Percentiles rank a stretch among this genome's conserved stretches.
Evolutionary conservation across 768 basidiomycete genomes (phyloP).

Genomic region (Arthromyces matolae): DNA sequence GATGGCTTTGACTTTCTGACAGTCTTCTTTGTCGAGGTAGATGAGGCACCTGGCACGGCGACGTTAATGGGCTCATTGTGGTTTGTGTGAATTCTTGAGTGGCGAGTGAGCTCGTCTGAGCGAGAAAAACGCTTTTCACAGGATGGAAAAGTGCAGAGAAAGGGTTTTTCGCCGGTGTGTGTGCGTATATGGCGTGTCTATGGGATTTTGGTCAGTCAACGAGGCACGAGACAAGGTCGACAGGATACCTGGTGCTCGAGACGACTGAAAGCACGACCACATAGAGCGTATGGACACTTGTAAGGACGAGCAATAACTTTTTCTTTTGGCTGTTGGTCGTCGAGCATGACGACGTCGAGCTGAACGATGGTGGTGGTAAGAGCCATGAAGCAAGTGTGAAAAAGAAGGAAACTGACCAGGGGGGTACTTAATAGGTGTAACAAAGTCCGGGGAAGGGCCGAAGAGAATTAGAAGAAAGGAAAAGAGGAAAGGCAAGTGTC

Average conservation of each 20-base stretch:
- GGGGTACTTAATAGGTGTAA: slow-evolving; percentile 4
- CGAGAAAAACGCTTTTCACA: slow-evolving; percentile 98
- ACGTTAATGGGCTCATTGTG: slow-evolving; percentile 51
- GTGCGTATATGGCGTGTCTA: slow-evolving; percentile 98
- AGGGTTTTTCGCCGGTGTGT: slow-evolving; percentile 98
- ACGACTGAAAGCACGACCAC: slow-evolving; percentile 92
- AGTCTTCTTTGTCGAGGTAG: slow-evolving; percentile 12
- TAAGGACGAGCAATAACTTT: slow-evolving; percentile 65
- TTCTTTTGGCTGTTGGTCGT: slow-evolving; percentile 21
- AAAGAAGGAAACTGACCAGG: neutral
- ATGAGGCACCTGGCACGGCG: slow-evolving; percentile 20
- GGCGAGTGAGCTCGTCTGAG: slow-evolving; percentile 97
- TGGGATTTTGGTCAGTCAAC: slow-evolving; percentile 9
- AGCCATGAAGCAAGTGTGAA: slow-evolving; percentile 11
- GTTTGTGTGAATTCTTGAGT: slow-evolving; percentile 78
- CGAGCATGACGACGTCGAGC: slow-evolving; percentile 17
- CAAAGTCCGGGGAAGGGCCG: slow-evolving; percentile 16
- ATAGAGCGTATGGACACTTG: slow-evolving; percentile 91
- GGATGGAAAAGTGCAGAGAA: slow-evolving; percentile 84
- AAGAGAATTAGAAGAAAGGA: too few relatives aligned
- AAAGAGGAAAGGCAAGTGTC: neutral
- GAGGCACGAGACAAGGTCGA: neutral
- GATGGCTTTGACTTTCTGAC: slow-evolving; percentile 4
- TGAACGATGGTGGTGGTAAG: slow-evolving; percentile 5
- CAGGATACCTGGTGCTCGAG: slow-evolving; percentile 86